Conservation (phyloP, 139 green algal genomes). For the Picochlorum costavermella region DNA sequence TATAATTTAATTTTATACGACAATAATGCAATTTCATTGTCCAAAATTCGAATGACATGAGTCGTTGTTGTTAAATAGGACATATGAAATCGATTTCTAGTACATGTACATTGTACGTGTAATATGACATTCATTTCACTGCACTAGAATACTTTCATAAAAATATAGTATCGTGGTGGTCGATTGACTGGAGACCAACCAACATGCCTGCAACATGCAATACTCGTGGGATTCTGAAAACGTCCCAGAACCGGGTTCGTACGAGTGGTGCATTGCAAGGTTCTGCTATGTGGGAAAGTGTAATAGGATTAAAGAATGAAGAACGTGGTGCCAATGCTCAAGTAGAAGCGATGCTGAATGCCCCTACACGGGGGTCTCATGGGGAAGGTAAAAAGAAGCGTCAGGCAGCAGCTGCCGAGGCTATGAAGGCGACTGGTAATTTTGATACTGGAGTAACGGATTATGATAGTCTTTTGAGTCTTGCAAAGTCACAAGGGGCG, state of each 20-base stretch:
- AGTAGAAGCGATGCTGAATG: conserved; percentile 65
- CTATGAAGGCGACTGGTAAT: conserved; percentile 50
- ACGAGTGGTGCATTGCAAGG: conserved; percentile 64
- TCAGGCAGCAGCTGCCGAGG: conserved; percentile 48
- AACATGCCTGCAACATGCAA: conserved; percentile 27
- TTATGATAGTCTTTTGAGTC: conserved; percentile 54
- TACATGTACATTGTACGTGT: too few species aligned
- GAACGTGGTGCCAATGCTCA: conserved; percentile 50
- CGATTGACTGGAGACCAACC: background rate
- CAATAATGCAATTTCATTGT: too few species aligned
- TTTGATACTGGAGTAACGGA: conserved; percentile 59
- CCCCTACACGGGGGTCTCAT: conserved; percentile 38
- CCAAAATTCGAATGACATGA: too few species aligned
- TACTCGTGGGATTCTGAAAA: conserved; percentile 34
- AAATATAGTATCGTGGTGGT: too few species aligned
- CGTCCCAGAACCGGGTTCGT: conserved; percentile 46
- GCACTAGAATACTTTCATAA: too few species aligned
- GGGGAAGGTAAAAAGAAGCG: conserved; percentile 30
- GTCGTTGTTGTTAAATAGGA: too few species aligned
- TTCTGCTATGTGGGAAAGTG: conserved; percentile 73
- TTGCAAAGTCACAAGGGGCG: conserved; percentile 57
- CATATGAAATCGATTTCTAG: too few species aligned
- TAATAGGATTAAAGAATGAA: conserved; percentile 58
- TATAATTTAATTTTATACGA: too few species aligned
- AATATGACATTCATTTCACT: too few species aligned